These are phyloP conservation scores for Entoloma clypeatum DNA, from an alignment of 1,284 basidiomycete species.

Conservation along the genomic window DNA sequence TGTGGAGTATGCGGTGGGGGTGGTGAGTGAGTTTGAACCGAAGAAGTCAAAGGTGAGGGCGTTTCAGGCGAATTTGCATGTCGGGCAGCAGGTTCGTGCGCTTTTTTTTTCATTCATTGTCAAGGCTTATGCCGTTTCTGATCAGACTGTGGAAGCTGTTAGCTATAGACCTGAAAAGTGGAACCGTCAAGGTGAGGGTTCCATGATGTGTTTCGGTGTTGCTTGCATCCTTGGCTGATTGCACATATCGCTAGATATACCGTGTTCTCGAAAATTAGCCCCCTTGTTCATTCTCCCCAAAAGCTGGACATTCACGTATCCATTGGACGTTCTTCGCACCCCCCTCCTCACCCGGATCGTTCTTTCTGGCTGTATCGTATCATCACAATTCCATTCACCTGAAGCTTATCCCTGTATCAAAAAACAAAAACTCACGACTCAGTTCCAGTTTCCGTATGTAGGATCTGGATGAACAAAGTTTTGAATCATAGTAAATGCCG, in stretches of 20 bases:
- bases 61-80: conserved; percentile 78
- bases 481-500: too few relatives aligned
- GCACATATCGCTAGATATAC: conserved; percentile 40
- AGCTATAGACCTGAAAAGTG: conserved; percentile 88
- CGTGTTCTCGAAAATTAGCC: conserved; percentile 43
- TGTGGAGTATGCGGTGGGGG: conserved; percentile 64
- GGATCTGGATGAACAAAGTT: too few relatives aligned
- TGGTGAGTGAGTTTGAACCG: conserved; percentile 78
- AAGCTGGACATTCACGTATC: too few relatives aligned
- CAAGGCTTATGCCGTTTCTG: conserved; percentile 14
- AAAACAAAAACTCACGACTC: too few relatives aligned
- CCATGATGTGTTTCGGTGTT: background rate
- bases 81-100: conserved; percentile 69
- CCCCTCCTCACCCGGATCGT: too few relatives aligned
- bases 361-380: too few relatives aligned
- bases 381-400: too few relatives aligned
- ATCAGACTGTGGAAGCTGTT: conserved; percentile 69
- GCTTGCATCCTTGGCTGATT: conserved; percentile 5
- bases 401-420: too few relatives aligned
- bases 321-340: too few relatives aligned
- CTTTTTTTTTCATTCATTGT: conserved; percentile 9
- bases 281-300: too few relatives aligned
- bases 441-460: too few relatives aligned
- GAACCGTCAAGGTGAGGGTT: conserved; percentile 67
- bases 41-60: conserved; percentile 84